Evolutionary conservation across 129 eudicot species (phyloP).

Genomic region (Lactuca sativa): DNA sequence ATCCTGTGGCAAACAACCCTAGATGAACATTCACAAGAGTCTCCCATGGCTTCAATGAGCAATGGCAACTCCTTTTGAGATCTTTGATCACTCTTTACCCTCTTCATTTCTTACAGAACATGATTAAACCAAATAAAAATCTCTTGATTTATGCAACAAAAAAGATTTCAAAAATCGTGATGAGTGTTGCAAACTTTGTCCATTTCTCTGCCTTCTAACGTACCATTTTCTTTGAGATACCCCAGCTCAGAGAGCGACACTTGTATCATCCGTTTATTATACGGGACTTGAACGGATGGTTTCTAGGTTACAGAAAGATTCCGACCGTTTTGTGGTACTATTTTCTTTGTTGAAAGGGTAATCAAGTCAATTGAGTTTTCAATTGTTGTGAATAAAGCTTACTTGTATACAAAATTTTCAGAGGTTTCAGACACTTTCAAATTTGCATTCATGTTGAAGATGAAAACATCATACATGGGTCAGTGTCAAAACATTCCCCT

Average conservation of each 20-base stretch:
- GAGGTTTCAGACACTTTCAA: conserved; percentile 36
- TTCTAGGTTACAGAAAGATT: conserved; percentile 6
- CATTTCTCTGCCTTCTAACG: background rate
- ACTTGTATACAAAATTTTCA: conserved; percentile 24
- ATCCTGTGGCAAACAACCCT: conserved; percentile 1
- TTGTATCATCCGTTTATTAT: no score
- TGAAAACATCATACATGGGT: conserved; percentile 9
- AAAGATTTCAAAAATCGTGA: background rate
- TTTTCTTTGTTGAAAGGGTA: background rate
- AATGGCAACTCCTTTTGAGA: conserved; percentile 15
- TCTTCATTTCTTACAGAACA: conserved; percentile 10
- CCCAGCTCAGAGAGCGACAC: no score
- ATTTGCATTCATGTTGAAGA: conserved; percentile 29
- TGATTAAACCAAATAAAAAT: no score
- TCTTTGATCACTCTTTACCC: conserved; percentile 14
- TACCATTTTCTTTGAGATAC: no score
- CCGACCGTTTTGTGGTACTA: background rate
- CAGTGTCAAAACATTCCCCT: conserved; percentile 26
- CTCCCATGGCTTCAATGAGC: conserved; percentile 16
- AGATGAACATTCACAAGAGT: conserved; percentile 6
- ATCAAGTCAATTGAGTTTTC: conserved; percentile 41
- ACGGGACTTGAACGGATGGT: background rate
- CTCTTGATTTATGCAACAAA: background rate
- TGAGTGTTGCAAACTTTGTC: background rate
- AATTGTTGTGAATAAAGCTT: conserved; percentile 34